A percentile compares a stretch with the other conserved stretches of the same genome.
phyloP scores from a whole-genome alignment of 495 filamentous ascomycete genomes.

The Neurospora sp. region DNA sequence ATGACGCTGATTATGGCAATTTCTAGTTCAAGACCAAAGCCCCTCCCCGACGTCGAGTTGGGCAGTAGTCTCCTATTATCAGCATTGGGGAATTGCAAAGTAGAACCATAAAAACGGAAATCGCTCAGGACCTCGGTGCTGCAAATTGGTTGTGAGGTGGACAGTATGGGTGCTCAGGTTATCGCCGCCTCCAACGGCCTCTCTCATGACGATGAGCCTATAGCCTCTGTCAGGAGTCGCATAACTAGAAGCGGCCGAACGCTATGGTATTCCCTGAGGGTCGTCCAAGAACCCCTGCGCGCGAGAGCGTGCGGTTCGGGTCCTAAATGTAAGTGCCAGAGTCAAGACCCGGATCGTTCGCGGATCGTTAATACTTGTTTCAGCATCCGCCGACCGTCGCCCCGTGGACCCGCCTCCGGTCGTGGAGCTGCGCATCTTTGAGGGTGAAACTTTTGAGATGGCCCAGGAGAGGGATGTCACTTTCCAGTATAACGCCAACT shows the following conservation, averaged over 20 bases:
- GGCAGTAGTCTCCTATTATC: background rate
- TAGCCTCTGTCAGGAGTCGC: slow-evolving; percentile 29
- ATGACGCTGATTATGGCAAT: background rate
- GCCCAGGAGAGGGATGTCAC: slow-evolving; percentile 73
- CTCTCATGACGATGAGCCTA: slow-evolving; percentile 11
- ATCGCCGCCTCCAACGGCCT: slow-evolving; percentile 20
- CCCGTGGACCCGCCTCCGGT: slow-evolving; percentile 96
- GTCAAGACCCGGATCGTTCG: background rate
- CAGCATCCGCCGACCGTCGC: slow-evolving; percentile 89
- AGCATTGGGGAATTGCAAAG: background rate
- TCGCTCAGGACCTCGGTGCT: background rate
- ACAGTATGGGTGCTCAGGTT: slow-evolving; percentile 21
- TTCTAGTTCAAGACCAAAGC: background rate
- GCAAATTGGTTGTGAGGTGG: background rate
- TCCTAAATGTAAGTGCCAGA: slow-evolving; percentile 66
- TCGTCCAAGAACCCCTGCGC: slow-evolving; percentile 90
- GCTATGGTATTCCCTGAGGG: slow-evolving; percentile 71
- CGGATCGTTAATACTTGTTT: slow-evolving; percentile 6
- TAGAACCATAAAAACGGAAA: background rate
- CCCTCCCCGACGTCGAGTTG: background rate
- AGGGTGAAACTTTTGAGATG: slow-evolving; percentile 51
- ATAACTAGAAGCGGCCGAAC: slow-evolving; percentile 69
- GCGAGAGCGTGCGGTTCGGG: slow-evolving; percentile 95
- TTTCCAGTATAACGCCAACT: slow-evolving; percentile 89
- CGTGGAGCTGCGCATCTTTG: slow-evolving; percentile 81